Evolutionary conservation across 331 rosid species (phyloP).

Genomic region (Malus hybrid): DNA sequence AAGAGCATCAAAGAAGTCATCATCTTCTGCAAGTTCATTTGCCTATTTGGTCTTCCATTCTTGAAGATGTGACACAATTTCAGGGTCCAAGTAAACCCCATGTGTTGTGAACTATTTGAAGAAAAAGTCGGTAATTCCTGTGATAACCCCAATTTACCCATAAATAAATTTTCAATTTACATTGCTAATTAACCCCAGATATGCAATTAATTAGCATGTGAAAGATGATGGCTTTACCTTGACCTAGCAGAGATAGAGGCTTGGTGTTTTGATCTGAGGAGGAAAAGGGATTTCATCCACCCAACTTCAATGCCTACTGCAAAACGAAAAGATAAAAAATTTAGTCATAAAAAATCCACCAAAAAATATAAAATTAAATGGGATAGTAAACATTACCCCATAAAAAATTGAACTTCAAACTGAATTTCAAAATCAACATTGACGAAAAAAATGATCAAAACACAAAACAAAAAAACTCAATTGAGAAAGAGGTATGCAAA

Average conservation of each 20-base stretch:
- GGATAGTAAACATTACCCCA: not conserved
- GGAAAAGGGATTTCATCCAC: slow-evolving; percentile 75
- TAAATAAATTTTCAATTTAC: not conserved
- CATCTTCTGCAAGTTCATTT: slow-evolving; percentile 47
- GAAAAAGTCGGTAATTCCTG: slow-evolving; percentile 80
- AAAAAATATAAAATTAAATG: not conserved
- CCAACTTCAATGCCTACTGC: slow-evolving; percentile 35
- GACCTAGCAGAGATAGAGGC: slow-evolving; percentile 62
- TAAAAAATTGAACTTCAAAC: no score
- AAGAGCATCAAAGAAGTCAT: slow-evolving; percentile 77
- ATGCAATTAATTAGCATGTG: not conserved
- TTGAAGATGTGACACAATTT: slow-evolving; percentile 54
- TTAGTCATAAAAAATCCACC: not conserved
- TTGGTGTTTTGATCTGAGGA: slow-evolving; percentile 47
- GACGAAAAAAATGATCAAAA: no score
- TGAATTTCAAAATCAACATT: no score
- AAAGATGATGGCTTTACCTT: slow-evolving; percentile 34
- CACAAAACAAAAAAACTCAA: no score
- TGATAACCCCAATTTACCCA: not conserved
- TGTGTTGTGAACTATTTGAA: slow-evolving; percentile 84
- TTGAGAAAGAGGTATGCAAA: no score
- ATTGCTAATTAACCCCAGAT: not conserved
- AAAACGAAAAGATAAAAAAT: not conserved
- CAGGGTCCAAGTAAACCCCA: slow-evolving; percentile 81
- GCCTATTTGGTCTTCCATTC: slow-evolving; percentile 71